Base-by-base conservation (phyloP, 495 filamentous ascomycete genomes). In the Pyrenopolyporus hunteri region DNA sequence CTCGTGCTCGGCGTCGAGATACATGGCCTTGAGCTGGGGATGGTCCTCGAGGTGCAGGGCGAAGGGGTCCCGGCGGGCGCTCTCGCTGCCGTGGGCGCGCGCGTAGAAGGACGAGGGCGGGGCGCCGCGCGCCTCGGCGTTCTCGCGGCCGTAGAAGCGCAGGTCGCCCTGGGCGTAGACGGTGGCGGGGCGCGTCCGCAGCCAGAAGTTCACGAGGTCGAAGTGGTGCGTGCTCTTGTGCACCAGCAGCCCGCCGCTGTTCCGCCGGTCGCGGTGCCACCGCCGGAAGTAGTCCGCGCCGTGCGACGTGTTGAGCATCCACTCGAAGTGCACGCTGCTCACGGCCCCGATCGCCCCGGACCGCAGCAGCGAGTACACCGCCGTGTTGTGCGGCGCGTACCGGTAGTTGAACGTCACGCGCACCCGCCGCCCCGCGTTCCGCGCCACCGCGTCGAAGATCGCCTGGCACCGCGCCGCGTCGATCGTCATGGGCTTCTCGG, bases 251-350 rank as follows among this genome's bases (percentile, higher is more conserved):
- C 82, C 83, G 35, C 82, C 82, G 57, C 78, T 80, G 66, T 84
- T 85, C 26, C 74, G 72, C 64, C 77, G 79, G 69, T 86, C 82
- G 6, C 82, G 80, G 66, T 86, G 82, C 83, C 83, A 85, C 11
- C 83, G 82, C 20, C 82, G 82, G 70, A 84, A 84, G 69, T 83
- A 85, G 57, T 86, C 82, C 0, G 82, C 82, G 9, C 83, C 83
- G 66, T 86, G 83, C 9, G 74, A 75, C 4, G 82, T 83, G 64
- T 86, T 82, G 23, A 86, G 76, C 66, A 83, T 73, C 82, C 82
- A 85, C 62, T 85, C 82, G 55, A 86, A 84, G 63, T 84, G 83
- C 36, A 86, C 79, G 8, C 78, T 81, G 11, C 77, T 78, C 0
- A 84, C 76, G 14, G 68, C 66, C 2, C 83, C 82, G 64, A 86